Percentiles rank a stretch among this genome's conserved stretches.
Evolutionary conservation across 805 yeast genomes (phyloP).

Genomic region (Candida vartiovaarae): DNA sequence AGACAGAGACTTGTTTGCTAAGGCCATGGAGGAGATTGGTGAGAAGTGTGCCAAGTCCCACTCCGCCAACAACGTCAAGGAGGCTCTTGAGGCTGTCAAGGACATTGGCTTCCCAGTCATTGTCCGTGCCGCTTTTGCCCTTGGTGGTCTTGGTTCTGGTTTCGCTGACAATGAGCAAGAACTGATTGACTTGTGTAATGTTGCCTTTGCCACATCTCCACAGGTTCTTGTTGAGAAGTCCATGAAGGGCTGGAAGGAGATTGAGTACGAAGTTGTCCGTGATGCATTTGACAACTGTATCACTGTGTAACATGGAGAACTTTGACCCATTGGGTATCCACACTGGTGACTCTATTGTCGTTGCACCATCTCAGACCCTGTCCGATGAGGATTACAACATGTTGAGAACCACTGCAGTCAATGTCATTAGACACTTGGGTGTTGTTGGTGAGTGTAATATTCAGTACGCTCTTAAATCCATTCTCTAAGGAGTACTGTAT

Average conservation of each 20-base stretch:
- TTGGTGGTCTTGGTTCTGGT: slow-evolving; percentile 98
- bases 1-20: slow-evolving; percentile 93
- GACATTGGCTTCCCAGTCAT: slow-evolving; percentile 92
- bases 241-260: slow-evolving; percentile 99
- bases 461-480: slow-evolving; percentile 93
- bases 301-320: slow-evolving; percentile 98
- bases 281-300: slow-evolving; percentile 97
- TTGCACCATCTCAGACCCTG: slow-evolving; percentile 96
- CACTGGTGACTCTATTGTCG: slow-evolving; percentile 98
- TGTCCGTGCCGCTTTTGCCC: slow-evolving; percentile 94
- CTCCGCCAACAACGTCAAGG: slow-evolving; percentile 73
- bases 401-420: slow-evolving; percentile 96
- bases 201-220: slow-evolving; percentile 93
- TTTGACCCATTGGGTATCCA: slow-evolving; percentile 98
- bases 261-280: slow-evolving; percentile 97
- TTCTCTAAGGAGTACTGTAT: slow-evolving; percentile 91
- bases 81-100: slow-evolving; percentile 78
- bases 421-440: slow-evolving; percentile 93
- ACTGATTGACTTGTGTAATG: slow-evolving; percentile 74
- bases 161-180: slow-evolving; percentile 86
- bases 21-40: slow-evolving; percentile 88
- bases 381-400: slow-evolving; percentile 96
- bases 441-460: slow-evolving; percentile 99
- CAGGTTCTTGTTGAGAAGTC: slow-evolving; percentile 93
- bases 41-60: slow-evolving; percentile 94